Conservation (phyloP, 2,329 filamentous ascomycete genomes). For the Thielaviopsis musarum region DNA sequence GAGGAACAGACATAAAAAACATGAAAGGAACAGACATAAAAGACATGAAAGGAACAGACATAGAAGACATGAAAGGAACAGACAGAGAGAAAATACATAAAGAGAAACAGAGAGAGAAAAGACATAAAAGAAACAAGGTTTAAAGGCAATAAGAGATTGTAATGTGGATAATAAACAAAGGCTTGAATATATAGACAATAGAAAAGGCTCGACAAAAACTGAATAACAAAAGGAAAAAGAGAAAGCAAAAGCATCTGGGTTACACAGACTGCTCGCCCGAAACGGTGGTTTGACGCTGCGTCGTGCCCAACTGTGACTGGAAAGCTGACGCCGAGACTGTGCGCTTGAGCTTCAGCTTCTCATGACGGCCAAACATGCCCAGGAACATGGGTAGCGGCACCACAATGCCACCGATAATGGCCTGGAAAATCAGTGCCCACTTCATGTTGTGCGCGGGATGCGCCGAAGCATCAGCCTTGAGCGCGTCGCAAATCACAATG, state of each 20-base stretch:
- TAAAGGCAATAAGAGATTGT: not conserved
- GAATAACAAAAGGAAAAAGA: not conserved
- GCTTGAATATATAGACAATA: not conserved
- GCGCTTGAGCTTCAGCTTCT: constrained; percentile 28
- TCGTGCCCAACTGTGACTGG: not conserved
- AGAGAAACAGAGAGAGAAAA: not conserved
- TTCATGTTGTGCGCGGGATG: constrained; percentile 56
- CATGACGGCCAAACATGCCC: constrained; percentile 48
- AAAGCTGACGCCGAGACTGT: not conserved
- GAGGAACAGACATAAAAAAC: no score
- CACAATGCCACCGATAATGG: constrained; percentile 47
- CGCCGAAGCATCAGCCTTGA: constrained; percentile 38
- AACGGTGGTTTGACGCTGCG: no score
- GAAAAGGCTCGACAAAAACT: not conserved
- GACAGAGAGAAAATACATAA: no score
- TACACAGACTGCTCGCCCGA: not conserved
- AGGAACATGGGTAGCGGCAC: constrained; percentile 52
- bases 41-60: no score
- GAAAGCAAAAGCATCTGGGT: not conserved
- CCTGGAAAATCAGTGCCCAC: constrained; percentile 60
- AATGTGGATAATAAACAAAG: not conserved
- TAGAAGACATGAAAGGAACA: no score
- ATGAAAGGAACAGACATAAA: no score
- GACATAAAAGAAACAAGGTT: not conserved
- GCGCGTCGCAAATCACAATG: constrained; percentile 63